Evolutionary conservation across 768 basidiomycete genomes (phyloP), one percentile per base, ranked within the genome.

Genomic region (Suillus sp.): DNA sequence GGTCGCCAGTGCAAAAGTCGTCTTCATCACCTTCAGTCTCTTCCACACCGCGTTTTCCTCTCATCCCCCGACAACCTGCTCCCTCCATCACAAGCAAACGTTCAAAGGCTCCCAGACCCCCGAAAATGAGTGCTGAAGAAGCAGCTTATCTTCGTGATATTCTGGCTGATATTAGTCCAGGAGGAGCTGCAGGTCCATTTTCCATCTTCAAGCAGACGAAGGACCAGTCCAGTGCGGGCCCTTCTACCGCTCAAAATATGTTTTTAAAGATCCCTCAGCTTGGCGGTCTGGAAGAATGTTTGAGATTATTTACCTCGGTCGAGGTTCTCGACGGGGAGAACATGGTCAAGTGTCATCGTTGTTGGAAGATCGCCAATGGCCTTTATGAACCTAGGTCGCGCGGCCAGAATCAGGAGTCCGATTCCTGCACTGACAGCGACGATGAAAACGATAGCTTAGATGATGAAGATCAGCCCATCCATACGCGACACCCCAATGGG

Each of bases 271-370:
- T 74, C 20, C 72, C 74, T 38, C 66, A 63, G 9, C 77, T 87
- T 13, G 80, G 84, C 7, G 84, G 87, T 0, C 78, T 90, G 32
- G 91, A 92, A 69, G 93, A 95, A 62, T 93, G 92, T 66, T 75
- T 96, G 64, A 81, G 87, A 66, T 82, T 91, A 78, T 99, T 99
- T 77, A 97, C 95, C 0, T 83, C 90, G 4, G 95, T 97, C n/a
- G 96, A 99, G 69, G 85, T 93, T 8, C 78, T 99, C 38, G 92
- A 97, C 68, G 94, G 93, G 0, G 96, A 97, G 69, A 97, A 99
- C 69, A 90, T 89, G 79, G 95, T 97, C 60, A 95, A 95, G 0
- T 99, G 96, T 73, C 84, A 90, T 66, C 83, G 90, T 59, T 99
- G 96, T 77, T 99, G 96, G 96, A 95, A 94, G 80, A 88, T 94